Conservation (phyloP, 1,139 yeast species). For the Lodderomyces parapsilosis region DNA sequence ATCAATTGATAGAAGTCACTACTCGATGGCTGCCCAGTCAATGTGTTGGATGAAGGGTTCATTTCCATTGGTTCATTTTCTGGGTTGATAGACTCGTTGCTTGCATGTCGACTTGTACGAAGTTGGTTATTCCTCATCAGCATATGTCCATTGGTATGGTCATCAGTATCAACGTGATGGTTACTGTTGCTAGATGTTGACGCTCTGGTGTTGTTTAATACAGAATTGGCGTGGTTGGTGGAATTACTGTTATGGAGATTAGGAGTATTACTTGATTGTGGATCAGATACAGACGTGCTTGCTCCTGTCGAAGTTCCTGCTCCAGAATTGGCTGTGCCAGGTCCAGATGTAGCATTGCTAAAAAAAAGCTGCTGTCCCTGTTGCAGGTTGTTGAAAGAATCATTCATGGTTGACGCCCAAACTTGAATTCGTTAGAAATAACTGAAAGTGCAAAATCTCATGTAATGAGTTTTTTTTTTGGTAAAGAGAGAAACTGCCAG, state of each 20-base stretch:
- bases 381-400: constrained; percentile 11
- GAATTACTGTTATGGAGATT: not conserved
- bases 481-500: not conserved
- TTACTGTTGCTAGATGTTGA: constrained; percentile 1
- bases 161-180: not conserved
- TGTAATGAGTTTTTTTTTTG: not conserved
- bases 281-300: constrained; percentile 2
- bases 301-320: constrained; percentile 2
- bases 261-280: not conserved
- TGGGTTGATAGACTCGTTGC: not conserved
- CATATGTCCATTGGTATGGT: not conserved
- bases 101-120: not conserved
- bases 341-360: constrained; percentile 8
- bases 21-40: constrained; percentile 9
- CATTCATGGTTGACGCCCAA: constrained; percentile 12
- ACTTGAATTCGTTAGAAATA: not conserved
- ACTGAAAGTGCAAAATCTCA: not conserved
- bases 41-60: constrained; percentile 3
- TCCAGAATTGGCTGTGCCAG: not conserved
- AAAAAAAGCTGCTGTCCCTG: constrained; percentile 12
- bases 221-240: constrained; percentile 2
- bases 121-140: constrained; percentile 3
- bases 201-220: constrained; percentile 1
- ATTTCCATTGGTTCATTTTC: constrained; percentile 1
- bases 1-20: constrained; percentile 16